Percentiles rank a stretch among this genome's conserved stretches.
These are phyloP conservation scores for Aspergillus tanneri DNA, from an alignment of 2,329 filamentous ascomycete species.

Conservation along the genomic window DNA sequence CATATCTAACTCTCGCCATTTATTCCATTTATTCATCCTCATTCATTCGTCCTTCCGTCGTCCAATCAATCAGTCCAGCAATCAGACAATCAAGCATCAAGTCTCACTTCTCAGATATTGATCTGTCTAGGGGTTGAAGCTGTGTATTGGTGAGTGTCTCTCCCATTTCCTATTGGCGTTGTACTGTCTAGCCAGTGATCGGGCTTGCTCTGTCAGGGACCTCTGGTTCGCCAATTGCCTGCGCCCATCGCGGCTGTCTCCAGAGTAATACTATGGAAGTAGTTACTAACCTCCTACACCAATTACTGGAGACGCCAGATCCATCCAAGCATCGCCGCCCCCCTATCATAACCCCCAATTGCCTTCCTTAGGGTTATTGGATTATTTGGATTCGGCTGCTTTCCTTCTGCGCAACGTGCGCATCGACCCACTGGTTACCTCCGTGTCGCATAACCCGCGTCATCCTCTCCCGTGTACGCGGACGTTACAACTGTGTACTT, in stretches of 20 bases:
- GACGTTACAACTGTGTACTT: constrained; percentile 24
- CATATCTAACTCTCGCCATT: neutral
- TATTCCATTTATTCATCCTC: neutral
- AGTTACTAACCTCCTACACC: constrained; percentile 16
- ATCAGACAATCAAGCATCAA: constrained; percentile 14
- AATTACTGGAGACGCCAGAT: constrained; percentile 17
- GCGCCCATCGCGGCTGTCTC: constrained; percentile 28
- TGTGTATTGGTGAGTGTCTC: constrained; percentile 1
- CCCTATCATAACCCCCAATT: constrained; percentile 18
- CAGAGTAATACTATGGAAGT: constrained; percentile 24
- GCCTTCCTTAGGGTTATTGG: constrained; percentile 10
- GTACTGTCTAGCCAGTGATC: constrained; percentile 24
- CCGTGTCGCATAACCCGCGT: constrained; percentile 31
- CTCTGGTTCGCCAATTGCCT: constrained; percentile 43
- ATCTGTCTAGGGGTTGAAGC: neutral
- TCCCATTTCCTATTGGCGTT: constrained; percentile 19
- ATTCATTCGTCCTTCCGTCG: neutral
- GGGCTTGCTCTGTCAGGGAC: constrained; percentile 23
- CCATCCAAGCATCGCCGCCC: constrained; percentile 16
- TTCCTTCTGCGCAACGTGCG: constrained; percentile 31
- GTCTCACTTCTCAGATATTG: neutral
- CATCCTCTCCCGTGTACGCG: constrained; percentile 18
- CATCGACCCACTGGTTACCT: constrained; percentile 33
- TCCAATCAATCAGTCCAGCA: constrained; percentile 2
- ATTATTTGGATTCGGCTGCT: constrained; percentile 13